phyloP scores from a whole-genome alignment of 805 yeast species.

The Metschnikowia chrysomelidarum region DNA sequence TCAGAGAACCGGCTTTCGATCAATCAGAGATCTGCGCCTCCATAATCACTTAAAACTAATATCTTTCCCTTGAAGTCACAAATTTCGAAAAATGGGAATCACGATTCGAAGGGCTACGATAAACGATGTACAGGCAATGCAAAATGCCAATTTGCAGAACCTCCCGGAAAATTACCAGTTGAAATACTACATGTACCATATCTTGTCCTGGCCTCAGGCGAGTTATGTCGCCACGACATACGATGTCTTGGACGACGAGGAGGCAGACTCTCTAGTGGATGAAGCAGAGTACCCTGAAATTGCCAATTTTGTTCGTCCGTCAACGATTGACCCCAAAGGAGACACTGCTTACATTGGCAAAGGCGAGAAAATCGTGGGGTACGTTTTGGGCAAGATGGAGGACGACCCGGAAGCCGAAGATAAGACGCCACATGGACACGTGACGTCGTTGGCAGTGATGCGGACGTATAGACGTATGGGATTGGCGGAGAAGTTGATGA shows the following conservation, averaged over 20 bases:
- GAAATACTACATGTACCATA: conserved; percentile 91
- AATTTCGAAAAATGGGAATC: conserved; percentile 58
- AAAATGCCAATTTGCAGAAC: conserved; percentile 87
- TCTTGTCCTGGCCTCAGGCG: conserved; percentile 96
- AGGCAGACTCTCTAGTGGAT: conserved; percentile 11
- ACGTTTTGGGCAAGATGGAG: conserved; percentile 94
- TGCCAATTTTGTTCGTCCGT: conserved; percentile 16
- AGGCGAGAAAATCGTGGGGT: conserved; percentile 89
- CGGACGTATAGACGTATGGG: conserved; percentile 95
- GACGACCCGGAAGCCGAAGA: conserved; percentile 81
- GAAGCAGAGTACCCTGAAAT: conserved; percentile 2
- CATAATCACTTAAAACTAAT: too few species aligned
- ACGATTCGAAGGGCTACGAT: conserved; percentile 87
- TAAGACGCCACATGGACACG: conserved; percentile 85
- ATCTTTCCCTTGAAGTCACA: too few species aligned
- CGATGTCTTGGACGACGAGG: conserved; percentile 35
- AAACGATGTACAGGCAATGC: conserved; percentile 90
- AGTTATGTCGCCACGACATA: conserved; percentile 91
- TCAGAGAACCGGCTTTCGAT: too few species aligned
- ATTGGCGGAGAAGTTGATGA: conserved; percentile 86
- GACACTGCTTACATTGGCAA: conserved; percentile 63
- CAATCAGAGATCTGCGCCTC: too few species aligned
- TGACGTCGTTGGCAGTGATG: conserved; percentile 92
- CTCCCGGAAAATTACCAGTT: conserved; percentile 92
- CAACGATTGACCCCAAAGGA: conserved; percentile 44